Evolutionary conservation across 108 stramenopile genomes (phyloP).

Genomic region (Nannochloropsis gaditana): DNA sequence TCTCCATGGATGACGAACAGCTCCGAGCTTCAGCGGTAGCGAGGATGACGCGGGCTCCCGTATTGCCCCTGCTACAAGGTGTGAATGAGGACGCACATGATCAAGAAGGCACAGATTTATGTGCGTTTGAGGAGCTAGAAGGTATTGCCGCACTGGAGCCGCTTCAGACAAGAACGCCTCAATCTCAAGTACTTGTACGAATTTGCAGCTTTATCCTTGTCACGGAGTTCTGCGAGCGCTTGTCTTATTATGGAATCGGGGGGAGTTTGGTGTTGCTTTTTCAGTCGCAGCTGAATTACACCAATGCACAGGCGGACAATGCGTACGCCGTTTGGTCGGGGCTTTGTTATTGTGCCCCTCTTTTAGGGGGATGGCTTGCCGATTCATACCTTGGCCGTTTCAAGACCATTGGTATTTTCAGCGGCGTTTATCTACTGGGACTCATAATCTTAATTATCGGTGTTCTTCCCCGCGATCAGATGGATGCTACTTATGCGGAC

Average conservation of each 20-base stretch:
- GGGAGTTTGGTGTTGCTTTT: slow-evolving; percentile 41
- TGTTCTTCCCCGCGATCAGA: slow-evolving; percentile 16
- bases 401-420: slow-evolving; percentile 35
- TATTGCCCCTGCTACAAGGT: no score
- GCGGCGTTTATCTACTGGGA: slow-evolving; percentile 31
- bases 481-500: not conserved
- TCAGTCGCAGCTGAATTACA: slow-evolving; percentile 21
- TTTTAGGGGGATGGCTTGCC: slow-evolving; percentile 37
- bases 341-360: slow-evolving; percentile 32
- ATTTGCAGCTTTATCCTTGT: slow-evolving; percentile 31
- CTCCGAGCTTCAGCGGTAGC: no score
- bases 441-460: slow-evolving; percentile 25
- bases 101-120: no score
- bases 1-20: no score
- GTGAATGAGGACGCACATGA: no score
- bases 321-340: slow-evolving; percentile 36
- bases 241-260: slow-evolving; percentile 36
- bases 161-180: not conserved
- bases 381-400: slow-evolving; percentile 39
- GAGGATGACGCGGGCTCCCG: no score
- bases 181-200: not conserved
- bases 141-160: no score
- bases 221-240: slow-evolving; percentile 44
- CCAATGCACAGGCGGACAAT: slow-evolving; percentile 36
- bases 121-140: no score